Evolutionary conservation across 164 flowering plant species (phyloP), one percentile per base, ranked within the genome.

Genomic region (Dillenia suffruticosa): DNA sequence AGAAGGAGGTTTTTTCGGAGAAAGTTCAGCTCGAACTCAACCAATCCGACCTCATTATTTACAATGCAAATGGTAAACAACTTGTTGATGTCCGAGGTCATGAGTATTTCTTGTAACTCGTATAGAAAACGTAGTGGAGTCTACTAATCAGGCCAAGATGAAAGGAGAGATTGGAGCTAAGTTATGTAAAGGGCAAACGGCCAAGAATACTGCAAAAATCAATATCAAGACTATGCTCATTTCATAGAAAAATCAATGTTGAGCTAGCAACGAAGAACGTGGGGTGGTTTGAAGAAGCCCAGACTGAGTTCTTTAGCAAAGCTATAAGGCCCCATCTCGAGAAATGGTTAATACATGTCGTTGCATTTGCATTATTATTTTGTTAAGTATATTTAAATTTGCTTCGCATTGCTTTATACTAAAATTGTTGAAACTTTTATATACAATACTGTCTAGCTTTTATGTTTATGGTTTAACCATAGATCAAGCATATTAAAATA

Each of bases 1-100:
- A 62, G 44, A 12, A 14, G 19, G 56, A 62, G 32, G 64, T 61
- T 17, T 61, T 61, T n/a, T n/a, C n/a, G n/a, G 64, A 51, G 11
- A 61, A 61, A 56, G 64, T 61, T 11, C 64, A 61, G 12, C 55
- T 53, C 24, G 58, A 62, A 45, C 65, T 62, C 9, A 62, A 62
- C 58, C 54, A 51, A 51, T 51, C 17, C 9, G 54, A 22, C 14
- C 54, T 51, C 17, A 9, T 51, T 8, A 51, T 54, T 49, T 61
- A 61, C 43, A 61, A 61, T 32, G 64, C 64, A n/a, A 61, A 61
- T 13, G 19, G 50, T 9, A 61, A 61, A 49, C 64, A 61, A 19
- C 46, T 61, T 12, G 54, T 32, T 46, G 64, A 61, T 16, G 54
- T 50, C 1, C 17, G 10, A 5, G 64, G 64, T 22, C 54, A 40